These are phyloP conservation scores for Polyporus tsugae DNA, from an alignment of 1,284 basidiomycete species.

Conservation along the genomic window DNA sequence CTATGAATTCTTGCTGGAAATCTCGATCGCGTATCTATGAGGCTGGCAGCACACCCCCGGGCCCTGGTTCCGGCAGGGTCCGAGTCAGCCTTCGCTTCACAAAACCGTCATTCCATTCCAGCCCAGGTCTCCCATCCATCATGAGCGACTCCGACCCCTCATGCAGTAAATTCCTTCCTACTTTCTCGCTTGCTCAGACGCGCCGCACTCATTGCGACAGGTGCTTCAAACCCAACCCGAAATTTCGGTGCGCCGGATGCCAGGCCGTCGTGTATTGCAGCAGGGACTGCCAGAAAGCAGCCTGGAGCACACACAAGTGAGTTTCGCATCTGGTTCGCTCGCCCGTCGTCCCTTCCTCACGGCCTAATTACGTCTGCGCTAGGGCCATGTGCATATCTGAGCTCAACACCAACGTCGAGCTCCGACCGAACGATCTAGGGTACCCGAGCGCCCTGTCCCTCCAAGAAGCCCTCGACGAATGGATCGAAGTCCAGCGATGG, in stretches of 20 bases:
- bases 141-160: not conserved
- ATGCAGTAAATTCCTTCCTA: not conserved
- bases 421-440: not conserved
- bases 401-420: not conserved
- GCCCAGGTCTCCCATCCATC: not conserved
- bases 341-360: not conserved
- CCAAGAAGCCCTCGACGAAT: not conserved
- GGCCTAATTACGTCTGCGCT: not conserved
- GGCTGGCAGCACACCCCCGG: too few species aligned
- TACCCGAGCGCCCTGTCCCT: not conserved
- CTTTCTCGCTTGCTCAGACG: not conserved
- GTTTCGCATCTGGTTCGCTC: not conserved
- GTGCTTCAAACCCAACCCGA: not conserved
- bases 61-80: too few species aligned
- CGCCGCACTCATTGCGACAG: not conserved
- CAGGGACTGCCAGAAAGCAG: constrained; percentile 17
- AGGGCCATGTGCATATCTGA: not conserved
- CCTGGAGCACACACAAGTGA: constrained; percentile 18
- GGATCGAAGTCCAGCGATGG: not conserved
- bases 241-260: constrained; percentile 11
- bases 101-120: not conserved
- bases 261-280: constrained; percentile 14
- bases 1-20: too few species aligned
- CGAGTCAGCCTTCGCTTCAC: too few species aligned
- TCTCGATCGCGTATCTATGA: too few species aligned